Evolutionary conservation across 352 stramenopile genomes (phyloP), one percentile per base, ranked within the genome.

Genomic region (Globisporangium ultimum): DNA sequence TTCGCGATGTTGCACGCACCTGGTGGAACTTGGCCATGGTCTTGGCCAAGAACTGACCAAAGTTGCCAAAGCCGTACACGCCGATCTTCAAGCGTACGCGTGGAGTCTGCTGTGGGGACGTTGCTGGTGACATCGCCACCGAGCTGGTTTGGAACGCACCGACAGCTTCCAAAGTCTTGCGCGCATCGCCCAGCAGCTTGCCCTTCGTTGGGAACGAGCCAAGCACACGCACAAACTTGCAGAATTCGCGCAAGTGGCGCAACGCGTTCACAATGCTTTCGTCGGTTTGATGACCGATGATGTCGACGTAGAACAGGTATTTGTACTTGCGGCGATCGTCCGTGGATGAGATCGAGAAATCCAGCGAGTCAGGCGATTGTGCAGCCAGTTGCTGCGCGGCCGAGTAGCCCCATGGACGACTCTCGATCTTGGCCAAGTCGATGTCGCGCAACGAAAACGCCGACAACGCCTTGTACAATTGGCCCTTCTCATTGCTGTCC

Each of bases 11-110:
- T 7, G 76, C 84, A 6, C 96, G 84, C 42, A 98, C 88, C 1
- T 78, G 71, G 57, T 96, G 89, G 60, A 96, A 87, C 71, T 97
- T 97, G 40, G 81, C 65, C 72, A 99, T 98, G 10, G 87, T 97
- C 78, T 94, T 93, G n/a, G 89, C 89, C 58, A 99, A 91, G 74
- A 99, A 99, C 78, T 99, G 97, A 32, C 96, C 97, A 72, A 99
- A 99, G 66, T 98, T 95, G 42, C 97, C 93, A 67, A 99, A 99
- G 4, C 96, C 96, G 54, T 98, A 89, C 43, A 99, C 91, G 36
- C 96, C 97, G 62, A 99, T 98, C 48, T 87, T 97, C 36, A 98
- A 80, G 2, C 89, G 87, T 55, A 64, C 46, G 0, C 53, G 46
- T 10, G 73, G 54, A 3, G 59, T 48, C n/a, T 68, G 40, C 38